Conservation (phyloP, 2,329 filamentous ascomycete species). For the Alternaria panax region DNA sequence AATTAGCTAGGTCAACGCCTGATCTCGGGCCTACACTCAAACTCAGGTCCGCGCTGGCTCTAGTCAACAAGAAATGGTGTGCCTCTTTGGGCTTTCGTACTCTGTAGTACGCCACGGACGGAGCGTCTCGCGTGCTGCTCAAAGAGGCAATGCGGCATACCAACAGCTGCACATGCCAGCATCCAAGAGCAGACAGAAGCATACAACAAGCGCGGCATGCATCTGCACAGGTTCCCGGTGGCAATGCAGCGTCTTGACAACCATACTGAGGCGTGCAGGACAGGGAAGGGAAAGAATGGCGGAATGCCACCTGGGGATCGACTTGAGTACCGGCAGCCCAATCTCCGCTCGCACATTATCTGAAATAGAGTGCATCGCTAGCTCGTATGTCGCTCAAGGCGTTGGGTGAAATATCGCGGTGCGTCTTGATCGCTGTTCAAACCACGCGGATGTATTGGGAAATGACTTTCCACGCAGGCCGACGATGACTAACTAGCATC, state of each 20-base stretch:
- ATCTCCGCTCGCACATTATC: not conserved
- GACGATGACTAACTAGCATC: slow-evolving; percentile 19
- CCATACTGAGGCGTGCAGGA: slow-evolving; percentile 21
- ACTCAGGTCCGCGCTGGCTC: slow-evolving; percentile 19
- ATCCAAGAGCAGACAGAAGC: not conserved
- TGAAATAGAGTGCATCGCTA: not conserved
- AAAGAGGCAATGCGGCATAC: slow-evolving; percentile 6
- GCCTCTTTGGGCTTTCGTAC: slow-evolving; percentile 16
- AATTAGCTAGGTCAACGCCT: not conserved
- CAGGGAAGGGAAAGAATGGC: slow-evolving; percentile 5
- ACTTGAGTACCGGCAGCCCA: not conserved
- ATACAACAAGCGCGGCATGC: slow-evolving; percentile 10
- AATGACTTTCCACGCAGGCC: slow-evolving; percentile 30
- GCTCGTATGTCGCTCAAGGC: not conserved
- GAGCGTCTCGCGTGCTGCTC: slow-evolving; percentile 11
- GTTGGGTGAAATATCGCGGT: not conserved
- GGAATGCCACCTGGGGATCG: not conserved
- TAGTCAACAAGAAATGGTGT: slow-evolving; percentile 22
- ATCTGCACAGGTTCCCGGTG: slow-evolving; percentile 15
- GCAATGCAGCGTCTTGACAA: slow-evolving; percentile 13
- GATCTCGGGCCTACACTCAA: not conserved
- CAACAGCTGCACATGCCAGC: slow-evolving; percentile 18
- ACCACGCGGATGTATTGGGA: slow-evolving; percentile 1
- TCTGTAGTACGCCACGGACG: slow-evolving; percentile 6
- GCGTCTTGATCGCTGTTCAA: slow-evolving; percentile 18